These are phyloP conservation scores for Vickermania spadyakhi DNA, from an alignment of 208 protist species.

Conservation along the genomic window DNA sequence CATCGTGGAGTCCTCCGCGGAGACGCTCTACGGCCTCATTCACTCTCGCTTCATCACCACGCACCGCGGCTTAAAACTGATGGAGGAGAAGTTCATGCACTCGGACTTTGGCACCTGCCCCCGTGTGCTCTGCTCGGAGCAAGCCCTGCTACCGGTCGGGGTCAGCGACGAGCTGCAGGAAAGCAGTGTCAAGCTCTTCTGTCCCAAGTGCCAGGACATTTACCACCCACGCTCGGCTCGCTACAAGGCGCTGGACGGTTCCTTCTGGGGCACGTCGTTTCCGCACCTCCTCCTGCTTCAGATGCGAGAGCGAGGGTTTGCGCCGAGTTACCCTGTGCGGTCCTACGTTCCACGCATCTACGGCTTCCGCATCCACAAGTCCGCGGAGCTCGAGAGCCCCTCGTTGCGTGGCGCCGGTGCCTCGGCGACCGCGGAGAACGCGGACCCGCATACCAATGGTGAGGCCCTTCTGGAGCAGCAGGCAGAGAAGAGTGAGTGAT, in stretches of 20 bases:
- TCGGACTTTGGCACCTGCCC: slow-evolving; percentile 96
- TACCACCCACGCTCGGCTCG: slow-evolving; percentile 92
- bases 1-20: slow-evolving; percentile 92
- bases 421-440: no score
- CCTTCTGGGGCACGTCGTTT: slow-evolving; percentile 98
- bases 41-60: slow-evolving; percentile 98
- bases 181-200: slow-evolving; percentile 95
- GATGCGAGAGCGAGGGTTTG: slow-evolving; percentile 45
- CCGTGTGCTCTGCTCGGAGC: slow-evolving; percentile 93
- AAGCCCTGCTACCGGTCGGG: slow-evolving; percentile 94
- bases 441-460: no score
- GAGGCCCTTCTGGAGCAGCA: no score
- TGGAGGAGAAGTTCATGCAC: slow-evolving; percentile 95
- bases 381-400: background rate
- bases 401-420: slow-evolving; percentile 4
- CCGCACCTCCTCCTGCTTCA: slow-evolving; percentile 90
- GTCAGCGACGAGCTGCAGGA: slow-evolving; percentile 92
- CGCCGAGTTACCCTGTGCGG: slow-evolving; percentile 42
- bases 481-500: no score
- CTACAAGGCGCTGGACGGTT: slow-evolving; percentile 93
- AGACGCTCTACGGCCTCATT: slow-evolving; percentile 98
- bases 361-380: slow-evolving; percentile 93
- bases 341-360: slow-evolving; percentile 95
- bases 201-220: slow-evolving; percentile 96
- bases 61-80: slow-evolving; percentile 90